Percentiles rank a stretch among this genome's conserved stretches.
phyloP scores from a whole-genome alignment of 2,329 filamentous ascomycete species.

The Tolypocladium ophioglossoides region DNA sequence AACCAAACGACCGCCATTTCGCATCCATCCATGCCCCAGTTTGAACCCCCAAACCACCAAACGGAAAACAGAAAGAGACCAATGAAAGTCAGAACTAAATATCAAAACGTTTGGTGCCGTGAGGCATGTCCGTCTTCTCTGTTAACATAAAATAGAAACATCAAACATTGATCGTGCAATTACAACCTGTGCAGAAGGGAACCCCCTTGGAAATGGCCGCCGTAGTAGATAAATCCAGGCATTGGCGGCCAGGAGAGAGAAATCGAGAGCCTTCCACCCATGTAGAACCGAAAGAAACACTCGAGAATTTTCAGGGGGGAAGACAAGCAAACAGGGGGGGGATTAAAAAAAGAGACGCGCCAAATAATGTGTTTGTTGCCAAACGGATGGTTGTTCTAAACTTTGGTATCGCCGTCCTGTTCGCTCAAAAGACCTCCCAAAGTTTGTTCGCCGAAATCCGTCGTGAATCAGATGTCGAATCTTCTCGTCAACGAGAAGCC shows the following conservation, averaged over 20 bases:
- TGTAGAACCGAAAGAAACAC: neutral
- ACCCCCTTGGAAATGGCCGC: neutral
- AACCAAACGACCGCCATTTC: neutral
- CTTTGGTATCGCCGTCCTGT: slow-evolving; percentile 1
- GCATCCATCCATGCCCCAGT: neutral
- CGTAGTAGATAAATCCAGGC: neutral
- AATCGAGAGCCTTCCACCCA: neutral
- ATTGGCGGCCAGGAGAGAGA: neutral
- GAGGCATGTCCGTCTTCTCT: slow-evolving; percentile 28
- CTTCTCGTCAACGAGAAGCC: slow-evolving; percentile 10
- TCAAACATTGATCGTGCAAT: slow-evolving; percentile 1
- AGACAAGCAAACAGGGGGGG: neutral
- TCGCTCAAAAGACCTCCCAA: slow-evolving; percentile 2
- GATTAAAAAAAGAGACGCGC: neutral
- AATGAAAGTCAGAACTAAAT: slow-evolving; percentile 13
- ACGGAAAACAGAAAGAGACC: slow-evolving; percentile 3
- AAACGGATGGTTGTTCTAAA: slow-evolving; percentile 8
- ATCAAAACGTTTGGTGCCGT: slow-evolving; percentile 22
- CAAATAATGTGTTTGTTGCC: slow-evolving; percentile 8
- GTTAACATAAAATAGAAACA: slow-evolving; percentile 10
- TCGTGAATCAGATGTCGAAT: slow-evolving; percentile 1
- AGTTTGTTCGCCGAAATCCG: neutral
- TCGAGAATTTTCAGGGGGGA: neutral
- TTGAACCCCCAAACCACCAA: neutral
- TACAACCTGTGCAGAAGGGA: slow-evolving; percentile 3